Evolutionary conservation across 2,329 filamentous ascomycete species (phyloP), one percentile per base, ranked within the genome.

Genomic region (Xylariaceae sp.): DNA sequence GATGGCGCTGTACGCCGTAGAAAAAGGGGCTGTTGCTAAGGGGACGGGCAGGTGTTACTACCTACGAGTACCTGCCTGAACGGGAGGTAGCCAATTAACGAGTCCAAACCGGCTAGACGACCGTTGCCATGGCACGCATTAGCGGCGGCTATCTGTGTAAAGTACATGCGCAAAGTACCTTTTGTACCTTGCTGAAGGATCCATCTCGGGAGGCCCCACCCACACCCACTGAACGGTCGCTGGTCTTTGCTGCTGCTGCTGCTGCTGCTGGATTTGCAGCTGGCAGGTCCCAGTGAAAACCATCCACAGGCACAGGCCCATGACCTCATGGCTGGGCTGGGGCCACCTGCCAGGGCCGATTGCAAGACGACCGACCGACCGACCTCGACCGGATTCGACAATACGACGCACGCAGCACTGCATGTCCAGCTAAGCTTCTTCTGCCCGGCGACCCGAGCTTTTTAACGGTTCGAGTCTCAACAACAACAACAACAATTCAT

Each of bases 101-200:
- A 13, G 37, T 41, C 23, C 23, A 30, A 41, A 55, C 23, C 30
- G 17, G 13, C 17, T 11, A 45, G 9, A 13, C 11, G 41, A 51
- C 53, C 45, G 59, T 61, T 61, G 59, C 59, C 55, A 59, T 59
- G 59, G 56, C 59, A 54, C 56, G 53, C 59, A 56, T 53, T 47
- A 61, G 50, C 53, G 56, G 59, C 50, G 5, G 13, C 13, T 7
- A 44, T 9, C 23, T 48, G 2, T 41, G 53, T 48, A 18, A 51
- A 41, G 44, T 51, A 35, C 37, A 45, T 48, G 49, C 54, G 34
- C 15, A 45, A 13, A 13, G 23, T 30, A 30, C 23, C 23, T 30
- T 30, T 30, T 5, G 23, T 30, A 30, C 23, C 23, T 45, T 39
- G 49, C 44, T 45, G n/a, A 6, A 4, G 23, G 9, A 48, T 55